These are phyloP conservation scores for Mucor circinelloides DNA, from an alignment of 371 early-diverging fungal species.

Conservation along the genomic window DNA sequence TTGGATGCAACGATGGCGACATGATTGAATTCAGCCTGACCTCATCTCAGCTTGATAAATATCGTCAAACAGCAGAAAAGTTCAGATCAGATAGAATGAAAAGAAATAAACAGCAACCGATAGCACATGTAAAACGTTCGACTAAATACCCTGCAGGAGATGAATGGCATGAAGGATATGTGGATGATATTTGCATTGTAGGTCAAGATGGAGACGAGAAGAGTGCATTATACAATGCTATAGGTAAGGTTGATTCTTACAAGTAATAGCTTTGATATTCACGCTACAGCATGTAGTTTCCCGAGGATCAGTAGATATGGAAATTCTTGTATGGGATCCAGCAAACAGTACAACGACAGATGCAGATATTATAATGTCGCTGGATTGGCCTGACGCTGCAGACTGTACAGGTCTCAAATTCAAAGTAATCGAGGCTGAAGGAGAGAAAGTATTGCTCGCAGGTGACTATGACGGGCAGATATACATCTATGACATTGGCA, in stretches of 20 bases:
- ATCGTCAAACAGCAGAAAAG: not conserved
- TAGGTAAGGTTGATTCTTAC: constrained; percentile 10
- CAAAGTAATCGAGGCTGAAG: constrained; percentile 37
- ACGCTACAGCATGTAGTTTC: constrained; percentile 25
- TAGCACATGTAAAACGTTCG: constrained; percentile 11
- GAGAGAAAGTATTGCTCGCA: constrained; percentile 37
- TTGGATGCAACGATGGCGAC: constrained; percentile 38
- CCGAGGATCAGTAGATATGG: constrained; percentile 42
- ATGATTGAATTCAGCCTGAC: constrained; percentile 27
- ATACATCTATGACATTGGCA: constrained; percentile 40
- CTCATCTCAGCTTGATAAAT: not conserved
- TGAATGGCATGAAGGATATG: constrained; percentile 64
- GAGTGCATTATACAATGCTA: constrained; percentile 13
- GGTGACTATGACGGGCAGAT: constrained; percentile 51
- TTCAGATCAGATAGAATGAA: not conserved
- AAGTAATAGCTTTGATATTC: not conserved
- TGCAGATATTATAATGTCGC: constrained; percentile 36
- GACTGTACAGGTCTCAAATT: constrained; percentile 33
- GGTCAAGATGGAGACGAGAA: constrained; percentile 28
- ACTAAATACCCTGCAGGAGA: constrained; percentile 48
- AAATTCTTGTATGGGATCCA: constrained; percentile 44
- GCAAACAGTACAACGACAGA: constrained; percentile 36
- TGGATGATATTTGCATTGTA: constrained; percentile 54
- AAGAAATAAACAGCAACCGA: not conserved
- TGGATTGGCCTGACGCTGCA: constrained; percentile 45